These are phyloP conservation scores for Dendrobium officinale DNA, from an alignment of 106 monocot genomes.

Conservation along the genomic window DNA sequence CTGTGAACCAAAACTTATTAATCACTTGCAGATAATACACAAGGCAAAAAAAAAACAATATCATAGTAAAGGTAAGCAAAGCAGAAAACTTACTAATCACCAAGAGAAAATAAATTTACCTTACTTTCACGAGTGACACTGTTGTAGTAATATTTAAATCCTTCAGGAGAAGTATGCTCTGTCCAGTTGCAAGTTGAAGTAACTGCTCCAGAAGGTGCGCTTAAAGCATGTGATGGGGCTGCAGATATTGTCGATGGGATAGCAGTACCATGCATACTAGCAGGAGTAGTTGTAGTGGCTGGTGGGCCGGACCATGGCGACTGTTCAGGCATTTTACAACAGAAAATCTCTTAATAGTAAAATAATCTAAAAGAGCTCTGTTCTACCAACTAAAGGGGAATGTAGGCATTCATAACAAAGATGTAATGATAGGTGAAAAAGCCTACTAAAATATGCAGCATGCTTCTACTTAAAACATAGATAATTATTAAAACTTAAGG, in stretches of 20 bases:
- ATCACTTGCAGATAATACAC: background rate
- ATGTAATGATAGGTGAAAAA: background rate
- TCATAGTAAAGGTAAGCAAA: background rate
- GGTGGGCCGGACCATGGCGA: conserved; percentile 41
- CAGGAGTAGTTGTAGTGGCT: conserved; percentile 26
- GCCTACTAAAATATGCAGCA: background rate
- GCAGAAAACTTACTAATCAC: background rate
- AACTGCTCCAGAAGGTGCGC: conserved; percentile 16
- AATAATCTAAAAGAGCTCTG: background rate
- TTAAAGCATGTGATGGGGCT: conserved; percentile 26
- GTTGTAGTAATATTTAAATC: conserved; percentile 96
- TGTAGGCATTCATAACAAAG: background rate
- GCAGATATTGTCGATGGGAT: conserved; percentile 29
- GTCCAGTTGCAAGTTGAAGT: conserved; percentile 85
- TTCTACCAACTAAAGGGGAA: background rate
- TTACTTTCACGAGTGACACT: conserved; percentile 84
- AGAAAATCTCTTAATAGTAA: background rate
- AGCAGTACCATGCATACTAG: conserved; percentile 23
- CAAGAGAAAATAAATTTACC: conserved; percentile 20
- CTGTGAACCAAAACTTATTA: conserved; percentile 21
- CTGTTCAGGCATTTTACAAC: conserved; percentile 21
- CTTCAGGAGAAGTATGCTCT: conserved; percentile 97
- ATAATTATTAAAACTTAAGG: background rate
- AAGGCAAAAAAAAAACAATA: background rate
- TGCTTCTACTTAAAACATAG: background rate